Evolutionary conservation across 306 rosid genomes (phyloP).

Genomic region (Vigna nakashimae): DNA sequence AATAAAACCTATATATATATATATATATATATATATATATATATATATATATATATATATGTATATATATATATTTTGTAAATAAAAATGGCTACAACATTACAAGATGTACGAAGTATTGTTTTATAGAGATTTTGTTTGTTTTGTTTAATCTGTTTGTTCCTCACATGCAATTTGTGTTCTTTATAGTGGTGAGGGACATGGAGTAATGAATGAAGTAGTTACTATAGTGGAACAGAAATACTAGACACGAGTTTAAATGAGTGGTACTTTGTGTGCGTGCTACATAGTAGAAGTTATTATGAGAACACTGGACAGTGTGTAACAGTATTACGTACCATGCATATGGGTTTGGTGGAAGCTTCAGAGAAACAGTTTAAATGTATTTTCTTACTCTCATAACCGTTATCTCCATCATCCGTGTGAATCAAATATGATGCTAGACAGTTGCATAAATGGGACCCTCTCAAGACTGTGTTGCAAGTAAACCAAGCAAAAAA

Average conservation of each 20-base stretch:
- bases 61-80: background rate
- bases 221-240: slow-evolving; percentile 47
- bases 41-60: background rate
- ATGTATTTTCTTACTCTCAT: slow-evolving; percentile 37
- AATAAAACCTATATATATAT: background rate
- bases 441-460: slow-evolving; percentile 54
- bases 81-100: background rate
- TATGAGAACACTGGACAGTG: slow-evolving; percentile 19
- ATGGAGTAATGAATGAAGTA: slow-evolving; percentile 2
- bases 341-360: slow-evolving; percentile 29
- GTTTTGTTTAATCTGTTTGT: background rate
- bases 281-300: slow-evolving; percentile 24
- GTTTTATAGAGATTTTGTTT: background rate
- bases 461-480: slow-evolving; percentile 39
- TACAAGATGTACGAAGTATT: background rate
- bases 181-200: background rate
- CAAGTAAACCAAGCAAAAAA: slow-evolving; percentile 42
- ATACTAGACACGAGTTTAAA: slow-evolving; percentile 28
- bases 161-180: slow-evolving; percentile 7
- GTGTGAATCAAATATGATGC: slow-evolving; percentile 55
- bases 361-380: slow-evolving; percentile 46
- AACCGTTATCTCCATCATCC: slow-evolving; percentile 52
- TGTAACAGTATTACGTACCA: slow-evolving; percentile 33
- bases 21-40: no score
- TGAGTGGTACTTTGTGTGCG: slow-evolving; percentile 30